Base-by-base conservation (phyloP, 495 filamentous ascomycete species). In the Xylaria acuta region DNA sequence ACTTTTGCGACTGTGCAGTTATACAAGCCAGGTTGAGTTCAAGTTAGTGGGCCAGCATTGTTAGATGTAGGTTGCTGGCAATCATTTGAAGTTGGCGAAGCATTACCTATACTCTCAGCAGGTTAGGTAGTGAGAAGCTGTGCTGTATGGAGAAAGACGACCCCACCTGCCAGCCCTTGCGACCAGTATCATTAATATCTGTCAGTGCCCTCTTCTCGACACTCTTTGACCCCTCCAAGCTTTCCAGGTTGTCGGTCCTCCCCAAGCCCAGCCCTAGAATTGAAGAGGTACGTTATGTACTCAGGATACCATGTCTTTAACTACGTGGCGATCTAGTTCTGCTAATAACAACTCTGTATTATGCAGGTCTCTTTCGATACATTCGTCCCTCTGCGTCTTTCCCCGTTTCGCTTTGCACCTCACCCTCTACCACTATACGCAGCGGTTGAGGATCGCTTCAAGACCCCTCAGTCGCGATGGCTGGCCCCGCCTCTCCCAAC, bases 401-500 rank as follows among this genome's bases (percentile, higher is more conserved):
- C 22, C 5, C 49, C 38, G 25, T 62, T 22, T 12, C 40, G 20
- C 67, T 47, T 49, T 59, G 25, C 40, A 36, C 30, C 27, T 38
- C 25, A 16, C 9, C 25, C 32, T 47, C n/a, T 2, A 25, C 38
- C 62, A 45, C 27, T 51, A 5, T 45, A 58, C 51, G 22, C 5
- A 49, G 60, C 41, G 16, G 14, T 47, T 45, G 47, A 72, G 27
- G 30, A 67, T 27, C 25, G 49, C 40, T 40, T 72, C 58, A 64
- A 53, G 58, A 70, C 54, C 70, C 72, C 74, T 74, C 72, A 72
- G 75, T 75, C 75, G 72, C 66, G 56, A 87, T 87, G 85, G 80
- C 84, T 73, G 84, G 84, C 71, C 80, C 84, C 70, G 81, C 84
- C 70, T 88, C 87, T 71, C 89, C 89, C 49, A 88, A 88, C 77